Evolutionary conservation across 768 basidiomycete genomes (phyloP).

Genomic region (Kondoa subrosea): DNA sequence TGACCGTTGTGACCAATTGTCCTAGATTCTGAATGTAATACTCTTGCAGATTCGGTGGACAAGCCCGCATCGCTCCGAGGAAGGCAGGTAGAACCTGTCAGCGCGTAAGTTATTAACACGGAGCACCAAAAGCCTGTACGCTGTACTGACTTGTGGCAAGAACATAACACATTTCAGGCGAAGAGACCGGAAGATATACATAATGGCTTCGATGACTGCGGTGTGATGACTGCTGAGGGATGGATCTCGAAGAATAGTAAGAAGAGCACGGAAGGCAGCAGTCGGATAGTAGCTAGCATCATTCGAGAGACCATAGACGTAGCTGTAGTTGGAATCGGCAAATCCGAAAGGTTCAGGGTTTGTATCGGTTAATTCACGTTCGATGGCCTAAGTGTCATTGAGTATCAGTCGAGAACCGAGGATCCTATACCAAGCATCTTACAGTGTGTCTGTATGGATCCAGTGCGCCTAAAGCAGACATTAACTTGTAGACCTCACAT

Average conservation of each 20-base stretch:
- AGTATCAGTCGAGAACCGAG: too few species aligned
- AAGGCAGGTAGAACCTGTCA: slow-evolving; percentile 75
- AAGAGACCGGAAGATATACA: slow-evolving; percentile 98
- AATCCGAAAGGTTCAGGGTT: slow-evolving; percentile 45
- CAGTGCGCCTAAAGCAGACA: slow-evolving; percentile 42
- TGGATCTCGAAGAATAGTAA: slow-evolving; percentile 74
- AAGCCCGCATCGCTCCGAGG: slow-evolving; percentile 60
- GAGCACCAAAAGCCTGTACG: too few species aligned
- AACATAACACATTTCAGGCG: slow-evolving; percentile 91
- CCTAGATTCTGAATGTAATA: slow-evolving; percentile 90
- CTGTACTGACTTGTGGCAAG: slow-evolving; percentile 68
- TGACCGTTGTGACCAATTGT: slow-evolving; percentile 86
- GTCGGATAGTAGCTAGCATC: slow-evolving; percentile 94
- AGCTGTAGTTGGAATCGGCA: slow-evolving; percentile 28
- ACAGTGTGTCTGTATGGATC: slow-evolving; percentile 86
- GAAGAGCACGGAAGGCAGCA: slow-evolving; percentile 72
- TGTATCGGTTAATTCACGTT: slow-evolving; percentile 43
- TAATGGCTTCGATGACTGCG: slow-evolving; percentile 88
- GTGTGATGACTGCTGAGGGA: slow-evolving; percentile 73
- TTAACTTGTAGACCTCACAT: neutral
- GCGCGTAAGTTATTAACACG: neutral
- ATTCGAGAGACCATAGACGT: slow-evolving; percentile 26
- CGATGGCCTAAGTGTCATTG: too few species aligned
- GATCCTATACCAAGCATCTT: too few species aligned
- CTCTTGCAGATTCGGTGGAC: slow-evolving; percentile 63